A percentile compares a stretch with the other conserved stretches of the same genome.
These are phyloP conservation scores for Mrakia hoshinonis DNA, from an alignment of 768 basidiomycete genomes.

Conservation along the genomic window DNA sequence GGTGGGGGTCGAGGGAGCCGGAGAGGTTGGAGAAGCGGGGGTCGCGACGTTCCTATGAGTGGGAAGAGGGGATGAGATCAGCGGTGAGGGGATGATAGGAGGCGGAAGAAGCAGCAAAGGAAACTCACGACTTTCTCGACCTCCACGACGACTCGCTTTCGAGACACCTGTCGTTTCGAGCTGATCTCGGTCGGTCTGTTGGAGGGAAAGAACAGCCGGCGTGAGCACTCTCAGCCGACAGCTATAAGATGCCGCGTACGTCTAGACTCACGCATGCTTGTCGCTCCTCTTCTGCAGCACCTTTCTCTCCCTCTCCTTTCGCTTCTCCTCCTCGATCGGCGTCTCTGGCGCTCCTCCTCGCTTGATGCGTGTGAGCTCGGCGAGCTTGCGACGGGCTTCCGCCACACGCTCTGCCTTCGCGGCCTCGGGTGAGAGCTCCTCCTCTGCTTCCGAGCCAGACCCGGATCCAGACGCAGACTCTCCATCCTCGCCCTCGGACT, in stretches of 20 bases:
- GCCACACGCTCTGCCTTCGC: constrained; percentile 19
- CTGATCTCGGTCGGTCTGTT: constrained; percentile 68
- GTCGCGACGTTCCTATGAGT: constrained; percentile 62
- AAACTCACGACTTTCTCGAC: constrained; percentile 49
- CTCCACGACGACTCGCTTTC: constrained; percentile 62
- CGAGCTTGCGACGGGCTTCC: constrained; percentile 26
- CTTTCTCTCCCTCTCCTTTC: constrained; percentile 42
- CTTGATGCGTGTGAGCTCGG: constrained; percentile 19
- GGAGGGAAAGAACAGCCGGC: neutral
- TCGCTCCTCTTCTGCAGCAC: constrained; percentile 55
- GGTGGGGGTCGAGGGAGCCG: constrained; percentile 54
- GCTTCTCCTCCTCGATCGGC: constrained; percentile 45
- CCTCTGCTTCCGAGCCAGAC: constrained; percentile 34
- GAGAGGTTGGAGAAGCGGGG: constrained; percentile 72
- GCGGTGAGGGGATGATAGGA: neutral
- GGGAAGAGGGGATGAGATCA: neutral
- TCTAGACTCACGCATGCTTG: constrained; percentile 72
- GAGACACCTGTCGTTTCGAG: constrained; percentile 73
- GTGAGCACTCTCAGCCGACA: too few relatives aligned
- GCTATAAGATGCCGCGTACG: neutral
- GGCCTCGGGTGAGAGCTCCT: constrained; percentile 36
- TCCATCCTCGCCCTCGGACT: constrained; percentile 40
- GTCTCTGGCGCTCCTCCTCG: constrained; percentile 38
- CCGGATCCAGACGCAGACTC: neutral
- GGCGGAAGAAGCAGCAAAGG: neutral